Evolutionary conservation across 2,329 filamentous ascomycete genomes (phyloP).

Genomic region (Aureobasidium sp.): DNA sequence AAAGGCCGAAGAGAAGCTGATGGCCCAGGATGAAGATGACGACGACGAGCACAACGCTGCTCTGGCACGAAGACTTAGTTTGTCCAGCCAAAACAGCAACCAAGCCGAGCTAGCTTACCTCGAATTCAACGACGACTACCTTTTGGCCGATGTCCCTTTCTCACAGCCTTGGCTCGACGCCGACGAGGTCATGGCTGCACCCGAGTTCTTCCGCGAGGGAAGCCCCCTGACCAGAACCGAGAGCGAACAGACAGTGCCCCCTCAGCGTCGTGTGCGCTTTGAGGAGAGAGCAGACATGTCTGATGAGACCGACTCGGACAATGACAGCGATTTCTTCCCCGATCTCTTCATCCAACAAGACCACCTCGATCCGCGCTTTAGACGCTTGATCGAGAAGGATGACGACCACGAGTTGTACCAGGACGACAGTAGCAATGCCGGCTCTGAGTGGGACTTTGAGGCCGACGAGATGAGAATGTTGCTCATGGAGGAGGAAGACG

Average conservation of each 20-base stretch:
- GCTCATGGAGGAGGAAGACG: conserved; percentile 27
- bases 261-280: conserved; percentile 31
- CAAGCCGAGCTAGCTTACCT: conserved; percentile 17
- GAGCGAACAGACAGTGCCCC: conserved; percentile 21
- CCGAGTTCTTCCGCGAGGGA: conserved; percentile 11
- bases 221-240: conserved; percentile 6
- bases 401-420: conserved; percentile 23
- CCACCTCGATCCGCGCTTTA: conserved; percentile 21
- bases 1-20: conserved; percentile 19
- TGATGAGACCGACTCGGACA: conserved; percentile 26
- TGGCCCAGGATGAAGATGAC: conserved; percentile 20
- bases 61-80: conserved; percentile 22
- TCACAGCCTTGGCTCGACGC: conserved; percentile 10
- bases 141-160: conserved; percentile 9
- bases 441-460: conserved; percentile 30
- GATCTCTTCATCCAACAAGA: conserved; percentile 29
- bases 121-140: conserved; percentile 16
- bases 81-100: conserved; percentile 22
- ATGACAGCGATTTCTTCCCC: conserved; percentile 28
- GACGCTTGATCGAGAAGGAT: conserved; percentile 21
- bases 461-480: conserved; percentile 26
- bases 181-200: conserved; percentile 3
- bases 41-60: conserved; percentile 17
- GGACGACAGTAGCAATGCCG: conserved; percentile 25
- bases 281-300: conserved; percentile 25